Conservation (phyloP, 2,329 filamentous ascomycete genomes). For the Xylariaceae sp. region DNA sequence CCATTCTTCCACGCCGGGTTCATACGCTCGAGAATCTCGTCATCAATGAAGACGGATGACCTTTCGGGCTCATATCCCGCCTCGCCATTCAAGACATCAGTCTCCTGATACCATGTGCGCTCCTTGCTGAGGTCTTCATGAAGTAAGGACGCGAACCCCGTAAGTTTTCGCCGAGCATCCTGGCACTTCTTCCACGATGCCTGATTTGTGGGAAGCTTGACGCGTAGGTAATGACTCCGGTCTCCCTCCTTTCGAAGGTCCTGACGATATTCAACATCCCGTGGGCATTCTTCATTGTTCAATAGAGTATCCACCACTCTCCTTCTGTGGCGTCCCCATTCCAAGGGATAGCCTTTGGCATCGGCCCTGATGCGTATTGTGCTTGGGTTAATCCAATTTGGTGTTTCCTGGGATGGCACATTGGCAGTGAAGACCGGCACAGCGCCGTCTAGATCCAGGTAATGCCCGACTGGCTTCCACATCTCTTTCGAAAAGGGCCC, state of each 20-base stretch:
- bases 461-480: conserved; percentile 1
- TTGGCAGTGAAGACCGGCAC: conserved; percentile 9
- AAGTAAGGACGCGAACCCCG: conserved; percentile 5
- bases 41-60: conserved; percentile 1
- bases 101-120: conserved; percentile 7
- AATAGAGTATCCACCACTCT: not conserved
- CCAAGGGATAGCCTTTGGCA: not conserved
- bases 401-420: not conserved
- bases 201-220: conserved; percentile 5
- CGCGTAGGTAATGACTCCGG: conserved; percentile 2
- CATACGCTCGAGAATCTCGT: not conserved
- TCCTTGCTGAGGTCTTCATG: conserved; percentile 13
- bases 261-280: not conserved
- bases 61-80: not conserved
- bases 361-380: not conserved
- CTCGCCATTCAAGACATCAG: not conserved
- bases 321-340: conserved; percentile 1
- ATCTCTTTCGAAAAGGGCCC: conserved; percentile 6
- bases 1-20: conserved; percentile 1
- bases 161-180: conserved; percentile 1
- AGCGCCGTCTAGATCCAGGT: conserved; percentile 5
- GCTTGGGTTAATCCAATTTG: not conserved
- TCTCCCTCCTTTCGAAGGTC: not conserved
- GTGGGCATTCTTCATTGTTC: conserved; percentile 2
- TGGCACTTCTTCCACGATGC: conserved; percentile 4